Evolutionary conservation across 2,329 filamentous ascomycete species (phyloP), one percentile per base, ranked within the genome.

Genomic region (Cladosporium oxysporum): DNA sequence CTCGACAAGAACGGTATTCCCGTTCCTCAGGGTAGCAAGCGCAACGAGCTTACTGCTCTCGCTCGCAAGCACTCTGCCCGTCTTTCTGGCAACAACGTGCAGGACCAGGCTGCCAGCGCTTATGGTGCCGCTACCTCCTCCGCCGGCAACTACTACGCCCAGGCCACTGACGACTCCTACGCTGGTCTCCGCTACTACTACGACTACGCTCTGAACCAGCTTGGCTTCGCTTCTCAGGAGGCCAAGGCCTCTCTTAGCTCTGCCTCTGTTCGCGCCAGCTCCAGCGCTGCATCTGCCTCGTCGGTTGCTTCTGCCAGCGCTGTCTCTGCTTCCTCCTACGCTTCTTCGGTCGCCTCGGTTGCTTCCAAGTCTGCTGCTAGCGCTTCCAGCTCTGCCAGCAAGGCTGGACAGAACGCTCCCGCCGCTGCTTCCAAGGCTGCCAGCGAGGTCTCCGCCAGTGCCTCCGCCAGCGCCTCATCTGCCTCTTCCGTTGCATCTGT

Each of bases 11-110:
- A 98, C 73, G 88, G 88, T 66, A 90, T 99, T 76, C 85, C 85
- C 82, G 92, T 97, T 60, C 95, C 95, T 11, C 94, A 98, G 76
- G 95, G 94, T 58, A 96, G 91, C 75, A 93, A 91, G 83, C 83
- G 87, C 71, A 96, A 97, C 74, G 94, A 99, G 79, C 86, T 98
- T 29, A 84, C 96, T 62, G 93, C 94, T 62, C 86, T 98, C 68
- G 90, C 94, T 69, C 92, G 94, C 76, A 96, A 95, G 84, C 87
- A 96, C 80, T 90, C 91, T 66, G 89, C 90, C 66, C 83, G 88
- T 66, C 82, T 94, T 55, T 82, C 89, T 21, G 89, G 72, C 53
- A 88, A 67, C 44, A 58, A 59, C 44, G 89, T 92, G 73, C 91
- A 85, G 60, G 78, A 86, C 14, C 78, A 83, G 55, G 75, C 73